Evolutionary conservation across 257 asterid species (phyloP).

Genomic region (Linaria vulgaris): DNA sequence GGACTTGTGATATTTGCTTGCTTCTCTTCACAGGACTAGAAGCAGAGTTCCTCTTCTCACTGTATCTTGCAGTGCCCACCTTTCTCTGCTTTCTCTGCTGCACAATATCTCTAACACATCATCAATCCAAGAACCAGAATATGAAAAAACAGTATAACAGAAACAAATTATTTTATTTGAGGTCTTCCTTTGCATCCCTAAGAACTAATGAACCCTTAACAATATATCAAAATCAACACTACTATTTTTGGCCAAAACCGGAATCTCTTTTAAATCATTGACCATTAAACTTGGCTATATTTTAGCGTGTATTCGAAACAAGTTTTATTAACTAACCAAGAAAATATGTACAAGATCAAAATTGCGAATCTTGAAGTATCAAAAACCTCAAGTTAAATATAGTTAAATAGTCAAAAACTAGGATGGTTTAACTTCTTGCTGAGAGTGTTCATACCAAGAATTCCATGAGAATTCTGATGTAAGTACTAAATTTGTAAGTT

Average conservation of each 20-base stretch:
- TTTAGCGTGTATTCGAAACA: neutral
- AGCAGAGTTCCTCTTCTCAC: conserved; percentile 22
- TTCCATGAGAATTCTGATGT: too few relatives aligned
- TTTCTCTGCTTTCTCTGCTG: conserved; percentile 53
- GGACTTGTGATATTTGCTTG: conserved; percentile 28
- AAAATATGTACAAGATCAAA: neutral
- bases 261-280: neutral
- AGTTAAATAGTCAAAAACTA: neutral
- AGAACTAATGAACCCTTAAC: neutral
- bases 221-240: neutral
- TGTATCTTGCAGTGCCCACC: conserved; percentile 13
- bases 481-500: neutral
- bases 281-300: neutral
- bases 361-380: too few relatives aligned
- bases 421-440: neutral
- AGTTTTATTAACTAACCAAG: neutral
- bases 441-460: neutral
- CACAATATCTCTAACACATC: conserved; percentile 22
- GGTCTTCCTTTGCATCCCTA: neutral
- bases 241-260: neutral
- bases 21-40: conserved; percentile 31
- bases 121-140: conserved; percentile 9
- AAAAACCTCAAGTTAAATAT: neutral
- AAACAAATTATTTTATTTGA: neutral
- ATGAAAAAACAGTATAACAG: neutral